phyloP scores from a whole-genome alignment of 1,139 yeast species.

The Suhomyces chickasaworum region DNA sequence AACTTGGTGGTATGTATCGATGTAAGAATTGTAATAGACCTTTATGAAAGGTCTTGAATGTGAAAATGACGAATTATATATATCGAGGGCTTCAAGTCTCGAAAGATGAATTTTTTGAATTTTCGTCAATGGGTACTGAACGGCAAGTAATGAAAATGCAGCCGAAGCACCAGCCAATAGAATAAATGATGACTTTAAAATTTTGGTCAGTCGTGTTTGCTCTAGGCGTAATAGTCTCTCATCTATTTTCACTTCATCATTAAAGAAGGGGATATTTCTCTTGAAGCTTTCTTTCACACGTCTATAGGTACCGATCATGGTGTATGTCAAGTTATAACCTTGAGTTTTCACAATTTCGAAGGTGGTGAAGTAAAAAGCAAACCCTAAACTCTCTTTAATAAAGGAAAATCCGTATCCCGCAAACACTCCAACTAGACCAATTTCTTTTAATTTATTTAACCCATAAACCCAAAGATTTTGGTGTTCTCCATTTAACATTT shows the following conservation, averaged over 20 bases:
- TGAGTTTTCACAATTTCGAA: conserved; percentile 82
- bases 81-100: conserved; percentile 77
- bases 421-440: conserved; percentile 83
- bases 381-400: conserved; percentile 80
- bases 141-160: conserved; percentile 70
- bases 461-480: conserved; percentile 80
- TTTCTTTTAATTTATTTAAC: conserved; percentile 61
- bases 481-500: conserved; percentile 67
- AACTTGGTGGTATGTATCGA: conserved; percentile 68
- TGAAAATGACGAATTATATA: conserved; percentile 50
- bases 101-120: conserved; percentile 79
- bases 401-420: conserved; percentile 83
- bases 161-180: conserved; percentile 90
- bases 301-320: conserved; percentile 60
- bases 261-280: conserved; percentile 23
- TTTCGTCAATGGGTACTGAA: conserved; percentile 82
- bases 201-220: conserved; percentile 45
- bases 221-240: conserved; percentile 35
- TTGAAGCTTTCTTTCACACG: conserved; percentile 31
- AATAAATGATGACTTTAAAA: conserved; percentile 69
- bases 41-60: conserved; percentile 43
- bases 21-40: conserved; percentile 67
- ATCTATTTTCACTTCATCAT: conserved; percentile 29
- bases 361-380: conserved; percentile 81
- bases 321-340: conserved; percentile 58